Percentiles rank a stretch among this genome's conserved stretches.
Conservation (phyloP, 192 early-diverging fungal species). For the Backusella liffmaniae region DNA sequence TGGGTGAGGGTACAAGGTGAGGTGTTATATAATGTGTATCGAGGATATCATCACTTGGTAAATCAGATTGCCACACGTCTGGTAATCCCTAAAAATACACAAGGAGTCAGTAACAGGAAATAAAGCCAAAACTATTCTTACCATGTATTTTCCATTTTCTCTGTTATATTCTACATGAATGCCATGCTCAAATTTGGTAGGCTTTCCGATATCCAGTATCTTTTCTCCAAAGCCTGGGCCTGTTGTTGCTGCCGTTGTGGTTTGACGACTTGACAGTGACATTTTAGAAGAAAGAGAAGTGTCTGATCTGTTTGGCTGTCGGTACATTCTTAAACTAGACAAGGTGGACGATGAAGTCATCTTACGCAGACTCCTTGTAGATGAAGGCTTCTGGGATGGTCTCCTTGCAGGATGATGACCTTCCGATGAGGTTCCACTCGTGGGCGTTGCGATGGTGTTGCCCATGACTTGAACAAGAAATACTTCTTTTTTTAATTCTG, state of each 20-base stretch:
- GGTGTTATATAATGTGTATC: conserved; percentile 55
- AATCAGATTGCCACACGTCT: conserved; percentile 54
- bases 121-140: not conserved
- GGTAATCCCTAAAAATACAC: conserved; percentile 39
- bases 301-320: conserved; percentile 22
- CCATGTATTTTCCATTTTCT: conserved; percentile 53
- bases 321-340: conserved; percentile 22
- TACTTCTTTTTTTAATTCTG: not conserved
- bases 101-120: not conserved
- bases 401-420: conserved; percentile 14
- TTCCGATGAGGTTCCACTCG: not conserved
- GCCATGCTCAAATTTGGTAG: conserved; percentile 55
- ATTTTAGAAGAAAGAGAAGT: conserved; percentile 28
- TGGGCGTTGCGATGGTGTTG: conserved; percentile 25
- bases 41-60: conserved; percentile 53
- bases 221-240: conserved; percentile 31
- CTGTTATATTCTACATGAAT: conserved; percentile 57
- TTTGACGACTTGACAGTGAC: conserved; percentile 19
- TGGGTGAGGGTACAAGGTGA: conserved; percentile 49
- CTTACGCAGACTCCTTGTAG: conserved; percentile 27
- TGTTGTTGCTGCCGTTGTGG: not conserved
- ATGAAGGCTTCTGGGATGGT: conserved; percentile 26
- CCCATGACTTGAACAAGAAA: conserved; percentile 16
- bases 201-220: conserved; percentile 52
- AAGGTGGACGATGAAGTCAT: conserved; percentile 27